Percentiles rank a stretch among this genome's conserved stretches.
Conservation (phyloP, 2,329 filamentous ascomycete genomes). For the Ampelomyces quisqualis region DNA sequence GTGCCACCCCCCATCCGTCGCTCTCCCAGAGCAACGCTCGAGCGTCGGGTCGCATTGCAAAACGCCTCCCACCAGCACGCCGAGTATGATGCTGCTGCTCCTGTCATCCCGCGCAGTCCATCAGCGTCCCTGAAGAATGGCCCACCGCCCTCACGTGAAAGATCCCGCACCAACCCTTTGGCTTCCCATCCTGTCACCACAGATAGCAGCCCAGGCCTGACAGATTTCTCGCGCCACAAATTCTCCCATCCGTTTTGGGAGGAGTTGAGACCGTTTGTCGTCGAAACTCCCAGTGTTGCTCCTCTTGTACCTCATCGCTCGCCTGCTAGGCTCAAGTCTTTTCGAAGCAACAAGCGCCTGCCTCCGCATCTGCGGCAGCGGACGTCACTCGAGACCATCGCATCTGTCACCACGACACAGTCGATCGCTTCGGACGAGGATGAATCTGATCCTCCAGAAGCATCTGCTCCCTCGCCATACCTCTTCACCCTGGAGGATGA, state of each 20-base stretch:
- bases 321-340: conserved; percentile 20
- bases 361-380: conserved; percentile 24
- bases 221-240: conserved; percentile 10
- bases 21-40: conserved; percentile 21
- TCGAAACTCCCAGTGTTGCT: conserved; percentile 1
- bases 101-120: conserved; percentile 18
- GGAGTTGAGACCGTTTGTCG: conserved; percentile 5
- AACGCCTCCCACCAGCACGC: conserved; percentile 8
- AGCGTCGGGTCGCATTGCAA: conserved; percentile 13
- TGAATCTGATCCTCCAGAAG: conserved; percentile 18
- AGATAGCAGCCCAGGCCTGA: conserved; percentile 4
- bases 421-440: conserved; percentile 9
- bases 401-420: conserved; percentile 25
- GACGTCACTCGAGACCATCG: conserved; percentile 38
- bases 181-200: conserved; percentile 16
- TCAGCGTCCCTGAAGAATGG: conserved; percentile 10
- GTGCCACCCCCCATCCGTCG: conserved; percentile 21
- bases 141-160: neutral
- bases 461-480: conserved; percentile 14
- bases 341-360: conserved; percentile 24
- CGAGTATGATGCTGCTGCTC: conserved; percentile 19
- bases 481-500: conserved; percentile 16
- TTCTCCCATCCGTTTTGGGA: conserved; percentile 25
- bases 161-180: conserved; percentile 21
- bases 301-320: conserved; percentile 13